phyloP scores from a whole-genome alignment of 495 filamentous ascomycete species.

The Hyaloscypha hepaticicola region DNA sequence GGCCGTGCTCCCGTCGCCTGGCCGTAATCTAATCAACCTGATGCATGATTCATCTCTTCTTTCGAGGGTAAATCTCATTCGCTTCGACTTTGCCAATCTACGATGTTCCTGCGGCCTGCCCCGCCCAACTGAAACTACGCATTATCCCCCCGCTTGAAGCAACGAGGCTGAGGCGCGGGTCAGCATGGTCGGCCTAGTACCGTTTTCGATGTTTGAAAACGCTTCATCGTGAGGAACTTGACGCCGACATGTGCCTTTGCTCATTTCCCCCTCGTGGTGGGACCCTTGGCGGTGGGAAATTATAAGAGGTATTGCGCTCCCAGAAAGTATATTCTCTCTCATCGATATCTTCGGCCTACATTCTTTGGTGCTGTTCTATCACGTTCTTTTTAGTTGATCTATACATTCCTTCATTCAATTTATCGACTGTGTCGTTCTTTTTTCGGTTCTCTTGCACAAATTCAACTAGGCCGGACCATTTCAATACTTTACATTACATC shows the following conservation, averaged over 20 bases:
- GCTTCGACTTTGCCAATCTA: constrained; percentile 9
- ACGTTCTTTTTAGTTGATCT: constrained; percentile 23
- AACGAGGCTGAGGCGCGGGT: constrained; percentile 25
- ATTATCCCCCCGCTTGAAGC: constrained; percentile 20
- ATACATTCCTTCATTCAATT: constrained; percentile 27
- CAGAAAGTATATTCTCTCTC: constrained; percentile 7
- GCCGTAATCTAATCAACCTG: constrained; percentile 17
- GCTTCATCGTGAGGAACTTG: constrained; percentile 8
- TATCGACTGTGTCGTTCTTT: neutral
- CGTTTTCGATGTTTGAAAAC: constrained; percentile 24
- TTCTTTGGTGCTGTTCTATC: constrained; percentile 27
- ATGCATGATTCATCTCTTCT: constrained; percentile 12
- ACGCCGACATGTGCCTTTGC: constrained; percentile 12
- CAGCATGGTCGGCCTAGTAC: constrained; percentile 9
- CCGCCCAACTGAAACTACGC: constrained; percentile 29
- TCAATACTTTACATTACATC: constrained; percentile 10
- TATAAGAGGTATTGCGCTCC: constrained; percentile 21
- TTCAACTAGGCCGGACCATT: constrained; percentile 23
- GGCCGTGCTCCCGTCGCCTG: constrained; percentile 8
- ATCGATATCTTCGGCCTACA: constrained; percentile 31
- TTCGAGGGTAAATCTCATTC: neutral
- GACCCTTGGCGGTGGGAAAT: constrained; percentile 1
- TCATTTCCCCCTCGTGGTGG: constrained; percentile 20
- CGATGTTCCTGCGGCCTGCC: constrained; percentile 5
- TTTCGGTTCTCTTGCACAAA: constrained; percentile 15